phyloP scores from a whole-genome alignment of 75 land plant species.

The Picea glauca region DNA sequence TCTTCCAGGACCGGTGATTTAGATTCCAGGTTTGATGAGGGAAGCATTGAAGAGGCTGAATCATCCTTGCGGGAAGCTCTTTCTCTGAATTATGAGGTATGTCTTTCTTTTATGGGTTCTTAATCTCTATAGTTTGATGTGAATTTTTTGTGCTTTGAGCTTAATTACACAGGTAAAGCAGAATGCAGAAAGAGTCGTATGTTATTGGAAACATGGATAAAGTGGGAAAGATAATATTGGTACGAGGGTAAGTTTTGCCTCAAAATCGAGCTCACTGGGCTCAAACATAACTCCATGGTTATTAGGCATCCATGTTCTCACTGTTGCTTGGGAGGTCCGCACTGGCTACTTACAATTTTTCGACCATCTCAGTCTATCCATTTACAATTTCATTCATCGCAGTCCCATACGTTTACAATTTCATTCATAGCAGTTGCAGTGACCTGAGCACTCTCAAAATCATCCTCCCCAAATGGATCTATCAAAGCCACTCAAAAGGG shows the following conservation, averaged over 20 bases:
- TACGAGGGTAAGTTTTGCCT: neutral
- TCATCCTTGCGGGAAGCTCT: slow-evolving; percentile 72
- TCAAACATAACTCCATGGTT: no score
- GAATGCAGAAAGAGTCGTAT: no score
- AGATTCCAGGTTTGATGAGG: slow-evolving; percentile 55
- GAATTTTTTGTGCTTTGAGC: neutral
- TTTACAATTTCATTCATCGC: neutral
- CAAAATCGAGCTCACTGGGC: no score
- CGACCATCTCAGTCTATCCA: neutral
- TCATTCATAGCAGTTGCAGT: no score
- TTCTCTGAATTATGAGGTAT: slow-evolving; percentile 82
- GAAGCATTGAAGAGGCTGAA: slow-evolving; percentile 72
- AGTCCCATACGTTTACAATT: neutral
- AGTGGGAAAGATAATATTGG: neutral
- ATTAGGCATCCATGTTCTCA: no score
- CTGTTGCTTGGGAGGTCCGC: neutral
- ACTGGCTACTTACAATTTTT: neutral
- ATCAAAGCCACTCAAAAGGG: no score
- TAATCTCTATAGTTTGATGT: neutral
- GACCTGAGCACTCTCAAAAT: no score
- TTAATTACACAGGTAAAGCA: neutral
- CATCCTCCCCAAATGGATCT: no score
- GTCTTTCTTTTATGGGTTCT: slow-evolving; percentile 1
- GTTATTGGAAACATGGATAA: neutral
- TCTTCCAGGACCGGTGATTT: slow-evolving; percentile 48